phyloP scores from a whole-genome alignment of 2,329 filamentous ascomycete genomes.

The Podosphaera leucotricha region DNA sequence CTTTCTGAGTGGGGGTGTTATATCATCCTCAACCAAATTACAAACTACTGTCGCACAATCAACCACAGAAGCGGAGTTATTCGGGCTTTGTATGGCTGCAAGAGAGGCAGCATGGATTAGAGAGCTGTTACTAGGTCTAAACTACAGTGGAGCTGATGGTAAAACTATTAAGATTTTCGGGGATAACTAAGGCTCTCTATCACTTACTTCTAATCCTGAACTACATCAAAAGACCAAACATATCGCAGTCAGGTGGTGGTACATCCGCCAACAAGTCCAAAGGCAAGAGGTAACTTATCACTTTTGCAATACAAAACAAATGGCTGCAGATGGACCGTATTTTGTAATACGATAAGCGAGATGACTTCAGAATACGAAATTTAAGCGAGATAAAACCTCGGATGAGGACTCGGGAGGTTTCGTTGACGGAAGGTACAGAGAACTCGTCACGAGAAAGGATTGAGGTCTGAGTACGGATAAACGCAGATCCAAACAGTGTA shows the following conservation, averaged over 20 bases:
- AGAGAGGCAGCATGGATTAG: neutral
- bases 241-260: constrained; percentile 1
- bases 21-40: neutral
- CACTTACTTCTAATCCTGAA: neutral
- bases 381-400: no score
- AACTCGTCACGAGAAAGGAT: no score
- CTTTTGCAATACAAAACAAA: neutral
- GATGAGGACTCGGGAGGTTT: no score
- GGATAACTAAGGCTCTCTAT: neutral
- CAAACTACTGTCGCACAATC: neutral
- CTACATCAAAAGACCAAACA: neutral
- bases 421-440: no score
- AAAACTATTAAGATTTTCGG: neutral
- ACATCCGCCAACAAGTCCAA: neutral
- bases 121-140: neutral
- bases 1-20: neutral
- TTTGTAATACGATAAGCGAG: no score
- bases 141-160: neutral
- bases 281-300: neutral
- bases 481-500: no score
- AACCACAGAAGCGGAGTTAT: neutral
- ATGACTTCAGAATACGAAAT: no score
- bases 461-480: no score
- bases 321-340: constrained; percentile 1
- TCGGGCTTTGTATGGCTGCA: neutral